Base-by-base conservation (phyloP, 176 grass and related monocot genomes). In the Musa troglodytarum region DNA sequence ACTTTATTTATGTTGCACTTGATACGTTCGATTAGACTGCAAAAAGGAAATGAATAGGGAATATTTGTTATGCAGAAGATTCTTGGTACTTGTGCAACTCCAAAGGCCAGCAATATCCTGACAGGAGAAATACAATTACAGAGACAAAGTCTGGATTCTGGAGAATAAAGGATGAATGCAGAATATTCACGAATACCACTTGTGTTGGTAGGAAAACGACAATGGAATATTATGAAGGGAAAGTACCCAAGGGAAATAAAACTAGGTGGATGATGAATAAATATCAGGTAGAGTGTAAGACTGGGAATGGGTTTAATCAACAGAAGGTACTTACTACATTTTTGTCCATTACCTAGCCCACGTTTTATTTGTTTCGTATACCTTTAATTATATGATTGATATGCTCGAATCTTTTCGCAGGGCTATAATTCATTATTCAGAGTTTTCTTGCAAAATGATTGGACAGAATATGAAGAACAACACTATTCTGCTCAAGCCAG, bases 351-450 rank as follows among this genome's bases (percentile, higher is more conserved):
- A 19, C n/a, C 59, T 43, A 34, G 7, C 2, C 55, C 2, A 54
- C 68, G 58, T 73, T 43, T 53, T 26, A 25, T 58, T 3, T 23
- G 20, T 26, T 28, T 26, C 14, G 11, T 12, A 1, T 24, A 10
- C 22, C 23, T 26, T 65, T 11, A 65, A 13, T 22, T 28, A 14
- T 24, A 65, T 63, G 22, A 73, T 63, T 85, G 50, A 74, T 63
- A 10, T 16, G 8, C 68, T 84, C 23, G n/a, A 22, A 26, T 82
- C 8, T 75, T 77, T 72, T 77, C 54, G 23, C 82, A 94, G 91
- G 87, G 80, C 21, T 76, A 88, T 73, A 83, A 61, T 82, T 88
- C 78, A 76, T 77, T 94, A 74, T 90, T 67, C 76, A 87, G 72
- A 86, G 54, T 94, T 59, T 86, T 83, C 66, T 79, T 71, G 76